A percentile compares a stretch with the other conserved stretches of the same genome.
These are phyloP conservation scores for Talaromyces sp. DNA, from an alignment of 2,329 filamentous ascomycete genomes.

Conservation along the genomic window DNA sequence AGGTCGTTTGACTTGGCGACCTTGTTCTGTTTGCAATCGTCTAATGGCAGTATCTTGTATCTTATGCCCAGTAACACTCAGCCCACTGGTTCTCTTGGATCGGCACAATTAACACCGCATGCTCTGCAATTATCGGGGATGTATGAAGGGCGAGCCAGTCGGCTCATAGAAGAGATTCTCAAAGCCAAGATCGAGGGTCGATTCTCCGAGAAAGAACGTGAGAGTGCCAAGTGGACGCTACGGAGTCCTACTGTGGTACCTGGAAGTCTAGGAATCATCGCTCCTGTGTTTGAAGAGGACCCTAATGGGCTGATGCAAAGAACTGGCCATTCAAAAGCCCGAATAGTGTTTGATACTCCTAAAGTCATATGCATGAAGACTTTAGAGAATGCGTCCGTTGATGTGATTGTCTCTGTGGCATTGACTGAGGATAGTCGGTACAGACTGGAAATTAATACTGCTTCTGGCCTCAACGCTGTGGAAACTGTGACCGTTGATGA, in stretches of 20 bases:
- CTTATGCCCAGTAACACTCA: conserved; percentile 27
- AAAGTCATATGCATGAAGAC: conserved; percentile 26
- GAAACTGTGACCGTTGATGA: conserved; percentile 71
- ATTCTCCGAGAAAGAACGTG: conserved; percentile 77
- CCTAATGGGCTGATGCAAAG: conserved; percentile 49
- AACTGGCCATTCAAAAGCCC: conserved; percentile 33
- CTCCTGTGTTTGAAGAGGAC: conserved; percentile 40
- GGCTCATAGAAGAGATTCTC: conserved; percentile 77
- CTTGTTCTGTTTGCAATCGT: conserved; percentile 59
- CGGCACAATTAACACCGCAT: conserved; percentile 45
- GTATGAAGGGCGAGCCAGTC: conserved; percentile 72
- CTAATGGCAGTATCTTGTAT: conserved; percentile 35
- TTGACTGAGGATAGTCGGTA: conserved; percentile 59
- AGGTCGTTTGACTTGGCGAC: conserved; percentile 67
- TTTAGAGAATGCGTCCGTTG: conserved; percentile 32
- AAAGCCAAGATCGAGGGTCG: conserved; percentile 83
- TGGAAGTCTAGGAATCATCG: conserved; percentile 52
- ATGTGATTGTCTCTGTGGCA: conserved; percentile 62
- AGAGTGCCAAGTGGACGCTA: conserved; percentile 75
- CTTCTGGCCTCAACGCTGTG: conserved; percentile 62
- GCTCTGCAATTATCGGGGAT: conserved; percentile 69
- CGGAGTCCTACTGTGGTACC: conserved; percentile 60
- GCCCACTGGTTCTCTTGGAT: conserved; percentile 18
- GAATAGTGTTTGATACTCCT: conserved; percentile 33
- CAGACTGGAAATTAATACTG: conserved; percentile 56